Base-by-base conservation (phyloP, 1,284 basidiomycete genomes). In the Mycosarcoma maydis region DNA sequence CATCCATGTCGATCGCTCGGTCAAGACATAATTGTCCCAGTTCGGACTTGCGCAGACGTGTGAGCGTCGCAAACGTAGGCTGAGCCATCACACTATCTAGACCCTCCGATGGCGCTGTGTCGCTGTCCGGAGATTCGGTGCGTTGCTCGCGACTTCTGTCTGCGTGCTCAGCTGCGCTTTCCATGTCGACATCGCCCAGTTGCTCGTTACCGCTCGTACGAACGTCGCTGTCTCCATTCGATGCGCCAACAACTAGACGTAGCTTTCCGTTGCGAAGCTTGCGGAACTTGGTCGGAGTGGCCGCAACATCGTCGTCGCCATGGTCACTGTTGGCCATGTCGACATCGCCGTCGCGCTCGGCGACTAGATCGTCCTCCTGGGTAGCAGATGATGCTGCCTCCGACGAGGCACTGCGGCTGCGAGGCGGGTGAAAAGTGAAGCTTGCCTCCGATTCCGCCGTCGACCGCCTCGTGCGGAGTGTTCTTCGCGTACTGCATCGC, bases 241-340 rank as follows among this genome's bases (percentile, higher is more conserved):
- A 42, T 7, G 61, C 43, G 6, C 37, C 50, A 3, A 53, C 54
- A 20, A 57, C 22, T 23, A 75, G 32, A 20, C 75, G 66, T 9
- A 77, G 46, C 48, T 77, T 77, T 16, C 75, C 75, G 37, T 75
- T 77, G 29, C 75, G 62, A 16, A 77, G 62, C 50, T 68, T 73
- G 43, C 75, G 70, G 32, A 77, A 73, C 45, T 77, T 77, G 47
- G 58, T 55, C 11, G 75, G 75, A 10, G 71, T 77, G 11, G 66
- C 59, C 10, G 34, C 50, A 37, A 56, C 68, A 6, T 65, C 69
- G 14, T 56, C 54, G 16, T 34, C 32, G 22, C 34, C 43, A 7
- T 16, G 13, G 10, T 37, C 36, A 13, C 36, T 37, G 14, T 50
- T 39, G n/a, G 37, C 48, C 45, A 53, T 52, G 29, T 45, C 43